Evolutionary conservation across 306 rosid genomes (phyloP).

Genomic region (Canavalia ensiformis): DNA sequence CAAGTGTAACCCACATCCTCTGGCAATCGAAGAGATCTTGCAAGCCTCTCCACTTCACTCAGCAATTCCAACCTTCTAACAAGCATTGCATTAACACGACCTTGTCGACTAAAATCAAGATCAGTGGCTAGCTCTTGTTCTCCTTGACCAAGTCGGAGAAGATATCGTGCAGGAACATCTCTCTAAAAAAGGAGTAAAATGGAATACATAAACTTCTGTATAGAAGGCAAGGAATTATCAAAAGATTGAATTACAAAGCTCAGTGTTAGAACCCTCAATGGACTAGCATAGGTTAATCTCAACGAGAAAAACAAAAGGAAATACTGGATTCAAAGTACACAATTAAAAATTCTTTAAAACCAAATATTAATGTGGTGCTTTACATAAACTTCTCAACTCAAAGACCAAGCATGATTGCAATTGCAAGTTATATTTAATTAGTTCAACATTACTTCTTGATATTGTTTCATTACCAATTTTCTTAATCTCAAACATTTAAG

Average conservation of each 20-base stretch:
- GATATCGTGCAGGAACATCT: constrained; percentile 99
- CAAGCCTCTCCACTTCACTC: constrained; percentile 92
- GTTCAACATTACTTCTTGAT: constrained; percentile 1
- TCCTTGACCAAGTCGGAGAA: constrained; percentile 99
- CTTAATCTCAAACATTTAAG: too few relatives aligned
- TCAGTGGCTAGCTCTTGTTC: constrained; percentile 99
- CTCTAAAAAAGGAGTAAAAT: constrained; percentile 62
- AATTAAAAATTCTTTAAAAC: background rate
- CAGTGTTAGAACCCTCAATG: constrained; percentile 19
- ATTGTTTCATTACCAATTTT: constrained; percentile 11
- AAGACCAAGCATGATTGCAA: background rate
- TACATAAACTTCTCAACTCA: constrained; percentile 25
- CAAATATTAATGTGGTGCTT: background rate
- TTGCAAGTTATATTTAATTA: background rate
- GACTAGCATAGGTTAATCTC: constrained; percentile 25
- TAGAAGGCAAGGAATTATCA: background rate
- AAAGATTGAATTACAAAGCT: background rate
- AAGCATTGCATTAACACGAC: constrained; percentile 98
- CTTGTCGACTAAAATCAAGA: constrained; percentile 98
- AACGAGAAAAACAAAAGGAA: background rate
- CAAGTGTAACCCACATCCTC: constrained; percentile 99
- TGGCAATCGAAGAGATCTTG: constrained; percentile 96
- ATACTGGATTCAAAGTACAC: background rate
- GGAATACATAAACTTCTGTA: constrained; percentile 22
- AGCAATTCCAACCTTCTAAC: constrained; percentile 88